Conservation (phyloP, 345 rosid species). For the Chamaenerion angustifolium region DNA sequence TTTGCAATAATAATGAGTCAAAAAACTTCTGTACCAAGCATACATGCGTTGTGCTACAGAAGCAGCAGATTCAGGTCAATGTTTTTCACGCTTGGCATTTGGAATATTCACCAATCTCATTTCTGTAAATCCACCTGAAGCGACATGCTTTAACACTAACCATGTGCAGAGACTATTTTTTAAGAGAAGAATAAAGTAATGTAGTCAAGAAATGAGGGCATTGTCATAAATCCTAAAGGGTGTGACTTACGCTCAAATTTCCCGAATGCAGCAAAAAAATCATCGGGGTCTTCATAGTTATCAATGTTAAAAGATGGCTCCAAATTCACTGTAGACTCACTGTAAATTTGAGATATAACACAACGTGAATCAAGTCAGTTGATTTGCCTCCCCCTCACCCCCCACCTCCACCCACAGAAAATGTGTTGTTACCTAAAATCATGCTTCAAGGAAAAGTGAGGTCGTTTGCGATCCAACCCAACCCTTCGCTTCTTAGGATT, state of each 20-base stretch:
- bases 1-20: conserved; percentile 6
- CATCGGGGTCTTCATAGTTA: conserved; percentile 48
- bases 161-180: too few relatives aligned
- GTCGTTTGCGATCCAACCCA: conserved; percentile 47
- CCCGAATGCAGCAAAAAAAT: conserved; percentile 56
- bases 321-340: conserved; percentile 30
- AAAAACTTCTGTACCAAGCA: too few relatives aligned
- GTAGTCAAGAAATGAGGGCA: not conserved
- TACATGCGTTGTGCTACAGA: too few relatives aligned
- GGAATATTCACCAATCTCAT: too few relatives aligned
- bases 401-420: too few relatives aligned
- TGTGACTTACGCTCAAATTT: conserved; percentile 40
- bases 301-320: conserved; percentile 45
- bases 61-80: too few relatives aligned
- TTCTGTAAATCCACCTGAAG: too few relatives aligned
- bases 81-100: too few relatives aligned
- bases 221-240: not conserved
- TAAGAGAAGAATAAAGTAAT: not conserved
- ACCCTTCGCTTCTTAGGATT: conserved; percentile 51
- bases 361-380: not conserved
- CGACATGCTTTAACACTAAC: too few relatives aligned
- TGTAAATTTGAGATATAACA: conserved; percentile 18
- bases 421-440: conserved; percentile 36
- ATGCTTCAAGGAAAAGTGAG: conserved; percentile 61
- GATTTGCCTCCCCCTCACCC: too few relatives aligned